phyloP scores from a whole-genome alignment of 1,139 yeast genomes.

The Hyphopichia khmerensis region DNA sequence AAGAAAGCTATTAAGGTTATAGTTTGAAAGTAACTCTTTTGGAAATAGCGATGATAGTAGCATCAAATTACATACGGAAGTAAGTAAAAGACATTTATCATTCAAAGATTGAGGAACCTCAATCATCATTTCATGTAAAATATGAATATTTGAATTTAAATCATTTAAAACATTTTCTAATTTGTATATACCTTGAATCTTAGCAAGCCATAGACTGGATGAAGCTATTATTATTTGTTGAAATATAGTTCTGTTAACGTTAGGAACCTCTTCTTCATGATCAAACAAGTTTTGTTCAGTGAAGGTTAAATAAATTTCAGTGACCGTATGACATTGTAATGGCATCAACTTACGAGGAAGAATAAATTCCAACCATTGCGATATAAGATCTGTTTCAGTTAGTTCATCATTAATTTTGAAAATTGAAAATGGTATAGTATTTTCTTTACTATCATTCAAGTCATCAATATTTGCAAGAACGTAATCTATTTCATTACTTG shows the following conservation, averaged over 20 bases:
- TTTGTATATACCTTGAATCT: not conserved
- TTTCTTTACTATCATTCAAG: not conserved
- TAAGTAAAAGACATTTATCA: slow-evolving; percentile 1
- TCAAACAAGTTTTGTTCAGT: not conserved
- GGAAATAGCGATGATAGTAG: not conserved
- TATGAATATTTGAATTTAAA: not conserved
- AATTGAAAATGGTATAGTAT: slow-evolving; percentile 1
- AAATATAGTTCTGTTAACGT: not conserved
- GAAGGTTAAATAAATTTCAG: not conserved
- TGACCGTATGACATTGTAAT: not conserved
- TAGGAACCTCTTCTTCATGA: not conserved
- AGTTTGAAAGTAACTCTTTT: not conserved
- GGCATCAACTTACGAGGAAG: slow-evolving; percentile 2
- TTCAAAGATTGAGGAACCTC: not conserved
- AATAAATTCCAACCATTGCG: slow-evolving; percentile 1
- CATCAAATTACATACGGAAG: slow-evolving; percentile 1
- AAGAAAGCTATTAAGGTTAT: not conserved
- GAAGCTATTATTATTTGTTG: not conserved
- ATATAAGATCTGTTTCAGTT: not conserved
- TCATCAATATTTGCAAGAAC: slow-evolving; percentile 2
- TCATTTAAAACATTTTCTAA: not conserved
- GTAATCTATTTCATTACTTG: slow-evolving; percentile 1
- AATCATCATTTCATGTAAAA: not conserved
- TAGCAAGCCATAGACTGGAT: not conserved
- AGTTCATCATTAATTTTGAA: not conserved